Percentiles rank a stretch among this genome's conserved stretches.
Conservation (phyloP, 1,139 yeast genomes). For the Hanseniaspora gamundiae region DNA sequence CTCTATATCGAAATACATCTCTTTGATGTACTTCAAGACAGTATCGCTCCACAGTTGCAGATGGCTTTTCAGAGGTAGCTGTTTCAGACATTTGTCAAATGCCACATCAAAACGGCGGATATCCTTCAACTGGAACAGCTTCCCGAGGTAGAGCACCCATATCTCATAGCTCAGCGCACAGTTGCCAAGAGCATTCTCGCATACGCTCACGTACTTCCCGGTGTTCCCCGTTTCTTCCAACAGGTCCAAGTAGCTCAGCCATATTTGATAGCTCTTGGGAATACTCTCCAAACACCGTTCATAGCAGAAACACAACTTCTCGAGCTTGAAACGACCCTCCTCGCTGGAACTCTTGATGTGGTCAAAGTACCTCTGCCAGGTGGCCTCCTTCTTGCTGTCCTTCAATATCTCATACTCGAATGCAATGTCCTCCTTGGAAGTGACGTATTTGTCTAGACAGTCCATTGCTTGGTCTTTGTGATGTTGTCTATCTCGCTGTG, state of each 20-base stretch:
- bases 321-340: conserved; percentile 8
- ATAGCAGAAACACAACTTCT: conserved; percentile 19
- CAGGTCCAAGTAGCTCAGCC: conserved; percentile 13
- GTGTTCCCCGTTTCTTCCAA: background rate
- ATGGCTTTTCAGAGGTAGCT: conserved; percentile 43
- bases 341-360: conserved; percentile 11
- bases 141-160: conserved; percentile 46
- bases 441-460: conserved; percentile 9
- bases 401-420: conserved; percentile 22
- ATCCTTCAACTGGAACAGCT: conserved; percentile 30
- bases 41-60: conserved; percentile 43
- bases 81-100: conserved; percentile 42
- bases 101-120: conserved; percentile 34
- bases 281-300: conserved; percentile 18
- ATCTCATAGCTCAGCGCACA: conserved; percentile 36
- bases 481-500: background rate
- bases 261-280: conserved; percentile 11
- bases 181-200: conserved; percentile 13
- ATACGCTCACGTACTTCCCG: background rate
- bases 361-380: conserved; percentile 21
- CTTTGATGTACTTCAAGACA: conserved; percentile 32
- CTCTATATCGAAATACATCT: conserved; percentile 18
- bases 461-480: too few relatives aligned
- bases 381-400: conserved; percentile 12
- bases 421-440: conserved; percentile 19